Evolutionary conservation across 2,329 filamentous ascomycete genomes (phyloP).

Genomic region (Aspergillus proliferans): DNA sequence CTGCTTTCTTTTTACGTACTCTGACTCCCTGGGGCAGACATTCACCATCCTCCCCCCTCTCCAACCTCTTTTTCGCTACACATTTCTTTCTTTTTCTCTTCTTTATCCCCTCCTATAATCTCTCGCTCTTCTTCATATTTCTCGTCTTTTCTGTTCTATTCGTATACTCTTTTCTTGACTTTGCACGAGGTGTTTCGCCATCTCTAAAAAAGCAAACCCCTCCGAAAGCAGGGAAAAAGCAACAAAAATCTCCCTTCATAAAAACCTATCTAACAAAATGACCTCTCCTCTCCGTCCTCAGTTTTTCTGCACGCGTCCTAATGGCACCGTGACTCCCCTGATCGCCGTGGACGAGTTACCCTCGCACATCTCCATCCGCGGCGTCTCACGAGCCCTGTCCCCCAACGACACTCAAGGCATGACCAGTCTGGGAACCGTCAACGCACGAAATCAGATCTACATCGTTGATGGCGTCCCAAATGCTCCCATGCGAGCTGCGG

Average conservation of each 20-base stretch:
- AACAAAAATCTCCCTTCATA: not conserved
- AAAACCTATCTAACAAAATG: slow-evolving; percentile 9
- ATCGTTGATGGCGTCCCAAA: slow-evolving; percentile 22
- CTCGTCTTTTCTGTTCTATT: not conserved
- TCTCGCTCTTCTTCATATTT: not conserved
- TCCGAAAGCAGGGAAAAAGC: not conserved
- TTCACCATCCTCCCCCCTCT: slow-evolving; percentile 4
- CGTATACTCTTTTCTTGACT: not conserved
- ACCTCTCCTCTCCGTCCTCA: slow-evolving; percentile 27
- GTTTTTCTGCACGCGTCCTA: slow-evolving; percentile 38
- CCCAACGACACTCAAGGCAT: slow-evolving; percentile 37
- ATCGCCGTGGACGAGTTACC: slow-evolving; percentile 44
- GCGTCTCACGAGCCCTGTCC: slow-evolving; percentile 30
- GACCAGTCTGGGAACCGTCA: slow-evolving; percentile 35
- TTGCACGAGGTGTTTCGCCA: not conserved
- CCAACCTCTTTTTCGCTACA: slow-evolving; percentile 3
- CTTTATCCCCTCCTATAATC: slow-evolving; percentile 1
- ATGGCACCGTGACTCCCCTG: slow-evolving; percentile 37
- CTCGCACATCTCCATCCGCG: slow-evolving; percentile 28
- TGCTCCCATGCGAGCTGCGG: not conserved
- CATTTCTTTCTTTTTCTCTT: slow-evolving; percentile 7
- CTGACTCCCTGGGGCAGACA: not conserved
- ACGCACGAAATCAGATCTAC: slow-evolving; percentile 28
- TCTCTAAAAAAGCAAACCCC: not conserved
- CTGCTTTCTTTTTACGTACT: not conserved